Evolutionary conservation across 2,329 filamentous ascomycete species (phyloP), one percentile per base, ranked within the genome.

Genomic region (Colletotrichum abscissum): DNA sequence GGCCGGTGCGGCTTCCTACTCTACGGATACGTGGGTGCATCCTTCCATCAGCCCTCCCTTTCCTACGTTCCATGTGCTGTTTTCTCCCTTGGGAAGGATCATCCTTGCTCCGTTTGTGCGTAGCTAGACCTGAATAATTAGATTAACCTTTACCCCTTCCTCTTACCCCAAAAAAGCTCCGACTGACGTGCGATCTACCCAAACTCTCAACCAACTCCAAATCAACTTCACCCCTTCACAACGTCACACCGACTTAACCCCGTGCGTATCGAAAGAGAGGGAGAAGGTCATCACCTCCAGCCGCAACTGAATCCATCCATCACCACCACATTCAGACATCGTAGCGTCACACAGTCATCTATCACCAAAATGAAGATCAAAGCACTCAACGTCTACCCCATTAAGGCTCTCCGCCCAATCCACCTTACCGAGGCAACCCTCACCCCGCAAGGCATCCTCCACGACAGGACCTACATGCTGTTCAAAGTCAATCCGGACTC

Each of bases 401-500:
- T 95, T 82, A 95, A 95, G 80, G 92, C 88, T 8, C 87, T 94
- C n/a, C 89, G 91, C 46, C 89, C 89, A 63, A 88, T 92, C 67
- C 81, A 86, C 22, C 82, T 94, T 38, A 72, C 84, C 5, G 81
- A 83, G 0, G 86, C 91, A 3, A 81, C 82, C n/a, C 81, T 94
- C 59, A 89, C 88, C 5, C 84, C 86, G n/a, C 87, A 90, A 75
- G 92, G 93, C 16, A 85, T 94, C 76, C 83, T 85, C 54, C 84
- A 93, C 79, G 93, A 95, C 82, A 89, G 93, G 11, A 86, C 86
- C 42, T 95, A 94, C 82, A 93, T 95, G 89, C 87, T 95, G 4
- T 87, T 90, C 74, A 88, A 88, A 76, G 84, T 89, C 75, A 78
- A 84, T 22, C 76, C 82, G 56, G 80, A 83, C 54, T 84, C 77